phyloP scores from a whole-genome alignment of 257 asterid species.

The Nemophila menziesii region DNA sequence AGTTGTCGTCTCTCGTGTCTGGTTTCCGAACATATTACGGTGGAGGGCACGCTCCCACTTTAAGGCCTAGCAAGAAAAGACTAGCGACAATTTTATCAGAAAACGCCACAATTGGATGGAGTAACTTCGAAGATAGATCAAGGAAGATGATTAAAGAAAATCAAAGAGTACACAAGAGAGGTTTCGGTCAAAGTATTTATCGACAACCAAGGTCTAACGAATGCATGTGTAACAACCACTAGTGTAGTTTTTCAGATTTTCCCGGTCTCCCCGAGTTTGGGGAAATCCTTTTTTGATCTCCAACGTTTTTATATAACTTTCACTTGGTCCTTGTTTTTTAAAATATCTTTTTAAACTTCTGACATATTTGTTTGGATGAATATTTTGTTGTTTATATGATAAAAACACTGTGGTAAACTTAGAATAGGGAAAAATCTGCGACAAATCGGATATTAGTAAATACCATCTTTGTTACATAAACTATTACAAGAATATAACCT shows the following conservation, averaged over 20 bases:
- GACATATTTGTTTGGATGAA: too few species aligned
- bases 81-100: slow-evolving; percentile 62
- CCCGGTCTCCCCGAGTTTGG: not conserved
- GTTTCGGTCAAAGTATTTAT: not conserved
- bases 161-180: slow-evolving; percentile 23
- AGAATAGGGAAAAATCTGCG: too few species aligned
- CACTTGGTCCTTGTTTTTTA: too few species aligned
- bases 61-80: slow-evolving; percentile 83
- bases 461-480: too few species aligned
- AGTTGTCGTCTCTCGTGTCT: slow-evolving; percentile 76
- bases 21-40: slow-evolving; percentile 83
- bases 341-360: too few species aligned
- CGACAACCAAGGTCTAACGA: slow-evolving; percentile 18
- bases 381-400: too few species aligned
- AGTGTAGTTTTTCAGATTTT: not conserved
- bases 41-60: slow-evolving; percentile 57
- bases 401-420: too few species aligned
- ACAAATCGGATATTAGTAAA: too few species aligned
- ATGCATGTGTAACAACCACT: slow-evolving; percentile 57
- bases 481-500: slow-evolving; percentile 11
- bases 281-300: not conserved
- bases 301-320: too few species aligned
- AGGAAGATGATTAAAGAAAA: slow-evolving; percentile 66
- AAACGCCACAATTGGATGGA: slow-evolving; percentile 53
- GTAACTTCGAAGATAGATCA: slow-evolving; percentile 38